These are phyloP conservation scores for Amanita brunnescens DNA, from an alignment of 768 basidiomycete species.

Conservation along the genomic window DNA sequence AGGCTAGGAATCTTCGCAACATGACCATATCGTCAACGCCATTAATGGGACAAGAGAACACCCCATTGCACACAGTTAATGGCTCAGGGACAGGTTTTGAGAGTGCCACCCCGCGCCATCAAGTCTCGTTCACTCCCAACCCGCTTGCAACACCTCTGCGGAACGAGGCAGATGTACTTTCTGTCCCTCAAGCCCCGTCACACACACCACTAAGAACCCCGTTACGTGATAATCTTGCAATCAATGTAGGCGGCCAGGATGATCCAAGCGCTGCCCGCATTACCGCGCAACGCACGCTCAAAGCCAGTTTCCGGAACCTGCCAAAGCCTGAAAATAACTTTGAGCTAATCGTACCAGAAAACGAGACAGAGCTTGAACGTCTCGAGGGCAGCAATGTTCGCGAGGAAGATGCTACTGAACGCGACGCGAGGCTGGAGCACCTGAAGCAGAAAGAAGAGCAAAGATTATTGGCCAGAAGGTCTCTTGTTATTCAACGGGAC, in stretches of 20 bases:
- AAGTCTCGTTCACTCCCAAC: slow-evolving; percentile 90
- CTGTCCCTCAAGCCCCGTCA: slow-evolving; percentile 47
- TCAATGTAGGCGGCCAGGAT: slow-evolving; percentile 58
- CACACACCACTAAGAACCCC: slow-evolving; percentile 92
- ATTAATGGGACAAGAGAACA: slow-evolving; percentile 94
- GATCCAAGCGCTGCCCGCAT: slow-evolving; percentile 26
- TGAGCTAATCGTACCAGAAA: slow-evolving; percentile 86
- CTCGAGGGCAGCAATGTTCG: slow-evolving; percentile 11
- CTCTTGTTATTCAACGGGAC: slow-evolving; percentile 69
- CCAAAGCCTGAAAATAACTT: slow-evolving; percentile 97
- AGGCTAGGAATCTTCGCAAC: slow-evolving; percentile 91
- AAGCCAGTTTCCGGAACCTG: slow-evolving; percentile 72
- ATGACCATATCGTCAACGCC: slow-evolving; percentile 93
- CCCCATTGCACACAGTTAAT: slow-evolving; percentile 69
- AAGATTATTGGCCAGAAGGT: slow-evolving; percentile 73
- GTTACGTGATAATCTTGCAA: slow-evolving; percentile 81
- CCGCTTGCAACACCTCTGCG: slow-evolving; percentile 84
- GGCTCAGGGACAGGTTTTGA: slow-evolving; percentile 90
- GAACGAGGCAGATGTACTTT: slow-evolving; percentile 19
- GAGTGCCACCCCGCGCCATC: slow-evolving; percentile 88
- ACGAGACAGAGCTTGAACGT: slow-evolving; percentile 64
- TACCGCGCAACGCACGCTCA: slow-evolving; percentile 65
- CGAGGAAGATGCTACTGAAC: slow-evolving; percentile 89
- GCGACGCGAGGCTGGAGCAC: slow-evolving; percentile 67
- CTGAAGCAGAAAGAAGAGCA: slow-evolving; percentile 69